Evolutionary conservation across 768 basidiomycete genomes (phyloP).

Genomic region (Russula vinacea): DNA sequence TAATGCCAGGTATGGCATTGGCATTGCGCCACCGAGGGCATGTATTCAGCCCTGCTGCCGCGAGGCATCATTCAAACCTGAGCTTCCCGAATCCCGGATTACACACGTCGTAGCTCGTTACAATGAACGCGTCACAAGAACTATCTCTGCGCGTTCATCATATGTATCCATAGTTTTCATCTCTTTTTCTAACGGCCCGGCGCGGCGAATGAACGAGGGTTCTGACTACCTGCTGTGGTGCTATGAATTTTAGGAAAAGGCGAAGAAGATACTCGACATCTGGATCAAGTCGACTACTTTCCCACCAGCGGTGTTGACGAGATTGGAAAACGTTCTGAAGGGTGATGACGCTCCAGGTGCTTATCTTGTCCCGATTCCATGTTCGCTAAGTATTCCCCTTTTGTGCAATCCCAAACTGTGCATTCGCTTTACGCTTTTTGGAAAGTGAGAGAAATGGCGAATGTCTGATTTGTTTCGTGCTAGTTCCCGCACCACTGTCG

Average conservation of each 20-base stretch:
- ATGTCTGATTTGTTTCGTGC: constrained; percentile 46
- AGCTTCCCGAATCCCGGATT: constrained; percentile 21
- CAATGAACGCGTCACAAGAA: constrained; percentile 26
- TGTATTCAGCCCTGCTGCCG: constrained; percentile 9
- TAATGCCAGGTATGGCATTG: constrained; percentile 12
- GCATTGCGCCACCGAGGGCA: constrained; percentile 22
- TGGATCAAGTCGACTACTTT: constrained; percentile 93
- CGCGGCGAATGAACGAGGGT: constrained; percentile 44
- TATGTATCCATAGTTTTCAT: constrained; percentile 33
- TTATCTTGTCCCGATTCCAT: constrained; percentile 60
- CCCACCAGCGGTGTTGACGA: constrained; percentile 67
- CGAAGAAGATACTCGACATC: constrained; percentile 95
- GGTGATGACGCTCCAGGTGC: constrained; percentile 76
- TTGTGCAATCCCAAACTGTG: constrained; percentile 66
- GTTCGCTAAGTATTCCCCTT: constrained; percentile 78
- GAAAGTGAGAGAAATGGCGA: constrained; percentile 57
- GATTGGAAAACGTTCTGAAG: constrained; percentile 66
- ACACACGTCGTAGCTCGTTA: constrained; percentile 29
- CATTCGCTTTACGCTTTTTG: constrained; percentile 45
- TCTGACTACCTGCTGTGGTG: constrained; percentile 31
- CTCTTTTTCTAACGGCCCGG: constrained; percentile 34
- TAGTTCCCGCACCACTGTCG: constrained; percentile 28
- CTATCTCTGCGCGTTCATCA: constrained; percentile 34
- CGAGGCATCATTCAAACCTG: constrained; percentile 18
- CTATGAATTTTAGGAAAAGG: constrained; percentile 78